Evolutionary conservation across 2,329 filamentous ascomycete species (phyloP), one percentile per base, ranked within the genome.

Genomic region (Paecilomyces formosus): DNA sequence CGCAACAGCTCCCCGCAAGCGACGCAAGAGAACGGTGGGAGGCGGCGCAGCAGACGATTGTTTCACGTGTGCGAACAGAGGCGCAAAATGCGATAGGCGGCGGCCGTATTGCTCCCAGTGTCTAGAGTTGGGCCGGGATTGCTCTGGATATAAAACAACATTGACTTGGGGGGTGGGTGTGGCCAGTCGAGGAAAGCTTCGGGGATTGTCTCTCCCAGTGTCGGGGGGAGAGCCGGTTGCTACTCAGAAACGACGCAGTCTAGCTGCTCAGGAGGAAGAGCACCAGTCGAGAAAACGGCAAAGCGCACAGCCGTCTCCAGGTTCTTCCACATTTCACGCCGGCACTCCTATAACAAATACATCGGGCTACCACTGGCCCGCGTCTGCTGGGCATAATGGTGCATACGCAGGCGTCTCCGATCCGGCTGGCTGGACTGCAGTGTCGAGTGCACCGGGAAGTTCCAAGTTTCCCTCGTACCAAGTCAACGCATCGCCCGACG

Each of bases 151-250:
- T 81, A 95, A 95, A 78, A 97, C 93, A 15, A 92, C 93, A 66
- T 82, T 97, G 75, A 97, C 93, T 53, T 97, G 93, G 93, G 92
- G 92, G 50, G 90, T 97, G 54, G 93, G 93, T 55, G 93, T 97
- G 60, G 93, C 93, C 58, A 97, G 92, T 76, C 87, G 93, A 69
- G 93, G 93, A 71, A 97, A 97, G 80, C 85, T 97, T 63, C 86
- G 93, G 62, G 93, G 93, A 45, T 81, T 97, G 65, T 92, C 92
- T 58, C 79, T 96, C 59, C 85, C 85, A 9, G 76, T 88, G 55
- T 79, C 80, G 45, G 81, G 79, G 56, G 74, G 75, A 15, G 70
- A 75, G 53, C 67, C 70, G 50, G 74, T 76, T 56, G 69, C 30
- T 6, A 35, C 39, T 9, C 59, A 60, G 54, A 61, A 60, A 39